Evolutionary conservation across 768 basidiomycete species (phyloP).

Genomic region (Lentinula guzmanii): DNA sequence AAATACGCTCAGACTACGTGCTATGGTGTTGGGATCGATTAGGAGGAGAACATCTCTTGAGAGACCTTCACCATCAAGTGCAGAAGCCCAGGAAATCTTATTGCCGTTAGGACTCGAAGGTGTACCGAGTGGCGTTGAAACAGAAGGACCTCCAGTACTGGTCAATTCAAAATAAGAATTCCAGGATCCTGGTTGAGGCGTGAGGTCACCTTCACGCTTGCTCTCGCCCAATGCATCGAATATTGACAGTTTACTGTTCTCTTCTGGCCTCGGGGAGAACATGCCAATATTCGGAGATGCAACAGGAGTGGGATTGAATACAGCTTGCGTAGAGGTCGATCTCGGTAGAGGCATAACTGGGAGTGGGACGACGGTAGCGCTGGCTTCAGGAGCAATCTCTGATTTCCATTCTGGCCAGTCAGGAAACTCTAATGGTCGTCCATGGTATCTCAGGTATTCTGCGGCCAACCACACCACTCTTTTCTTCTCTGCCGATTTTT

Average conservation of each 20-base stretch:
- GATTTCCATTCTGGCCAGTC: constrained; percentile 57
- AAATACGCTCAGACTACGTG: constrained; percentile 57
- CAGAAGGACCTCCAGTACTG: neutral
- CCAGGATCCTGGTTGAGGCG: too few species aligned
- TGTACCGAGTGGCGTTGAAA: constrained; percentile 21
- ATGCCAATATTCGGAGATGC: constrained; percentile 26
- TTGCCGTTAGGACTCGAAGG: constrained; percentile 12
- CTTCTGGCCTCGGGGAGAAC: constrained; percentile 50
- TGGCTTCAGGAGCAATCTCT: constrained; percentile 41
- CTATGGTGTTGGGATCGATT: constrained; percentile 57
- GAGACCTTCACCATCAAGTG: constrained; percentile 60
- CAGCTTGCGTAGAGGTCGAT: constrained; percentile 47
- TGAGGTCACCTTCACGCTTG: constrained; percentile 9
- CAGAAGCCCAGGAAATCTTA: constrained; percentile 37
- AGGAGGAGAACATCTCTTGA: constrained; percentile 59
- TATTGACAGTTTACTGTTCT: constrained; percentile 31
- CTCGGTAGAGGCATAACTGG: constrained; percentile 32
- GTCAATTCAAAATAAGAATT: neutral
- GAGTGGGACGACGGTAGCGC: constrained; percentile 19
- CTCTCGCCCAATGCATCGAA: constrained; percentile 35
- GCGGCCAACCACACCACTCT: constrained; percentile 61
- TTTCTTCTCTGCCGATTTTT: constrained; percentile 30
- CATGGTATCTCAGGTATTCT: constrained; percentile 60
- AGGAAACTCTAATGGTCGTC: constrained; percentile 38
- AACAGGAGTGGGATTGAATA: constrained; percentile 47